Conservation (phyloP, 768 basidiomycete genomes). For the Russula ochroleuca region DNA sequence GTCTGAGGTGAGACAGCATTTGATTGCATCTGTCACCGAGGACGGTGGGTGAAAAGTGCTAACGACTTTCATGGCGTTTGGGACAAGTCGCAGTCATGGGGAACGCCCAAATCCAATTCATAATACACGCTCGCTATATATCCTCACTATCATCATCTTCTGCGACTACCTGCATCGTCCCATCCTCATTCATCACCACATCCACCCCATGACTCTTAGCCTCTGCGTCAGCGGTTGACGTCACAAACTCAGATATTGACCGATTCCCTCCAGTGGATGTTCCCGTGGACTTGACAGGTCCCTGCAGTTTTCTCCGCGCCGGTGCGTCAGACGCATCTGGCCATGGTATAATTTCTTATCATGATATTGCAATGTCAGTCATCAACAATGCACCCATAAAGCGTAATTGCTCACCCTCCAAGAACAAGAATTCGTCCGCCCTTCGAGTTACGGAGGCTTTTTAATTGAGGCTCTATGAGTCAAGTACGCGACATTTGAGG, state of each 20-base stretch:
- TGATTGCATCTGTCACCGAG: conserved; percentile 64
- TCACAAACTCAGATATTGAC: conserved; percentile 51
- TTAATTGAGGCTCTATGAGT: not conserved
- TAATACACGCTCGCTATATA: not conserved
- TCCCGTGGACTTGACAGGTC: conserved; percentile 26
- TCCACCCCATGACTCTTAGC: conserved; percentile 32
- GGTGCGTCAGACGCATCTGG: conserved; percentile 40
- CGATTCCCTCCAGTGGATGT: conserved; percentile 28
- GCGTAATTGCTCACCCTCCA: conserved; percentile 53
- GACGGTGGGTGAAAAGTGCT: conserved; percentile 76
- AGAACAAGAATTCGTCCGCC: conserved; percentile 72
- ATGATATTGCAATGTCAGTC: not conserved
- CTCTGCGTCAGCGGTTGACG: conserved; percentile 30
- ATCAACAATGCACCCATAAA: not conserved
- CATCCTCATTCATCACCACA: conserved; percentile 55
- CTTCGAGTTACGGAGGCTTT: conserved; percentile 58
- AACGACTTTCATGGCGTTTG: conserved; percentile 47
- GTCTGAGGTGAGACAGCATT: conserved; percentile 55
- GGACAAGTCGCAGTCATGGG: not conserved
- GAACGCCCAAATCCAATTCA: too few relatives aligned
- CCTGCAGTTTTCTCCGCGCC: conserved; percentile 43
- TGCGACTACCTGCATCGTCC: conserved; percentile 45
- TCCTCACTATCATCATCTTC: conserved; percentile 8
- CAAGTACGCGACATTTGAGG: not conserved
- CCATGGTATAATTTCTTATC: conserved; percentile 57